Conservation (phyloP, 768 basidiomycete species). For the Psilocybe cubensis region DNA sequence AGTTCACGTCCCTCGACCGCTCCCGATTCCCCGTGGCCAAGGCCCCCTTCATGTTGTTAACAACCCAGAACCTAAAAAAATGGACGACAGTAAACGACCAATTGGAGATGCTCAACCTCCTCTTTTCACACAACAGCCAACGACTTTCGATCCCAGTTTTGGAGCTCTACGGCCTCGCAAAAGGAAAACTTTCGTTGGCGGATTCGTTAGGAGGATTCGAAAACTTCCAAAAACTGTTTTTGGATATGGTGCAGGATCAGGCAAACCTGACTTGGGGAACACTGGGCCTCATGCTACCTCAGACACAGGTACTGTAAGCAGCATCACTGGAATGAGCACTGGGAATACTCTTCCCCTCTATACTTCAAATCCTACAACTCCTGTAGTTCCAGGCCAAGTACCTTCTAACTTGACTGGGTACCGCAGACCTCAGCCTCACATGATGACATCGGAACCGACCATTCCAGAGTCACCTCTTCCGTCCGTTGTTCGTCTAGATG, state of each 20-base stretch:
- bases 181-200: conserved; percentile 37
- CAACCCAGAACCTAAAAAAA: conserved; percentile 3
- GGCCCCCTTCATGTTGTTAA: conserved; percentile 16
- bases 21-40: conserved; percentile 11
- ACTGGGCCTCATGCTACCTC: conserved; percentile 23
- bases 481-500: conserved; percentile 23
- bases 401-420: conserved; percentile 10
- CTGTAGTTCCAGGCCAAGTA: conserved; percentile 20
- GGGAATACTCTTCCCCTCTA: conserved; percentile 33
- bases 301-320: conserved; percentile 23
- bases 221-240: conserved; percentile 35
- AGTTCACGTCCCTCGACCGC: conserved; percentile 11
- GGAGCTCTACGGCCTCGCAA: conserved; percentile 16
- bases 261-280: conserved; percentile 18
- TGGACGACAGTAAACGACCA: conserved; percentile 3
- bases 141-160: not conserved
- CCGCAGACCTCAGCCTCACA: conserved; percentile 5
- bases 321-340: conserved; percentile 15
- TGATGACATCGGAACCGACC: conserved; percentile 26
- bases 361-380: conserved; percentile 33
- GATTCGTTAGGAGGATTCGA: conserved; percentile 39
- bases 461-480: conserved; percentile 22
- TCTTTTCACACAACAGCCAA: not conserved
- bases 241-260: conserved; percentile 27
- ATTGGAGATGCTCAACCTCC: not conserved